Conservation (phyloP, 768 basidiomycete species). For the Wakefieldia striispora region DNA sequence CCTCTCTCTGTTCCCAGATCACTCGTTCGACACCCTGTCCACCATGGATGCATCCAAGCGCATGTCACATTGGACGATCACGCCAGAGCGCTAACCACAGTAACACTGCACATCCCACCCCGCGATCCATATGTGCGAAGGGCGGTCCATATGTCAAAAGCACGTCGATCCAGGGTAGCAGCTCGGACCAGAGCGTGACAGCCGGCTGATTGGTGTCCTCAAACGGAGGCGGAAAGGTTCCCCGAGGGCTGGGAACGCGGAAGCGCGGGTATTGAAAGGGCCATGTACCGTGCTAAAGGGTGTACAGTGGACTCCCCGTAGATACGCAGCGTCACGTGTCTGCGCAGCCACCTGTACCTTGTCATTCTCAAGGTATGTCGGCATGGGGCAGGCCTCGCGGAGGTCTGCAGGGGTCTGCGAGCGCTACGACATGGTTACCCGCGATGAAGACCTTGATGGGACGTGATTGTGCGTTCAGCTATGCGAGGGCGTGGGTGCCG, state of each 20-base stretch:
- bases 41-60: constrained; percentile 44
- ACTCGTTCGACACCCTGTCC: constrained; percentile 35
- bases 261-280: constrained; percentile 12
- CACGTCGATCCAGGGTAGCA: constrained; percentile 36
- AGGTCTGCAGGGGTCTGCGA: constrained; percentile 20
- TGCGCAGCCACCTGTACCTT: constrained; percentile 24
- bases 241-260: not conserved
- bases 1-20: too few relatives aligned
- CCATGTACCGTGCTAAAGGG: constrained; percentile 33
- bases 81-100: constrained; percentile 35
- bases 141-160: constrained; percentile 47
- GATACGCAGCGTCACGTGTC: constrained; percentile 30
- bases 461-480: constrained; percentile 35
- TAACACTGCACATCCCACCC: constrained; percentile 32
- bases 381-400: constrained; percentile 20
- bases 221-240: not conserved
- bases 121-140: constrained; percentile 30
- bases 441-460: constrained; percentile 41
- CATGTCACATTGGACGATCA: constrained; percentile 35
- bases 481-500: constrained; percentile 32
- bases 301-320: constrained; percentile 42
- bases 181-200: constrained; percentile 23
- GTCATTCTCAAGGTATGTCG: constrained; percentile 40
- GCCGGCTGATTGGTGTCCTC: constrained; percentile 1
- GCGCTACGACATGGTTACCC: constrained; percentile 42